Percentiles rank a stretch among this genome's conserved stretches.
Evolutionary conservation across 441 rosid genomes (phyloP).

Genomic region (Mallotus repandus): DNA sequence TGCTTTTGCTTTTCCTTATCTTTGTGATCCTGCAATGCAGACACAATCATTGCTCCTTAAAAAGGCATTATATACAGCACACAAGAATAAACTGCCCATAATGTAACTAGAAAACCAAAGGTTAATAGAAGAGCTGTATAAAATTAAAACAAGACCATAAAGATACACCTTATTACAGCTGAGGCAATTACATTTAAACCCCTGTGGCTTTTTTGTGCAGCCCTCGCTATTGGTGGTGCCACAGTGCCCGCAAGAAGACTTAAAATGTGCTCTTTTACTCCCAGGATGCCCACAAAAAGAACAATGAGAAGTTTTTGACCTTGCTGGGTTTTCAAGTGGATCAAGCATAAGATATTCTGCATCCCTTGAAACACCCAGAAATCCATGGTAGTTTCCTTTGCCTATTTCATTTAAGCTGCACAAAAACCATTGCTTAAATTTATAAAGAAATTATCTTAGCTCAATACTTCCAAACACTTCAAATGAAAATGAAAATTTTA

Average conservation of each 20-base stretch:
- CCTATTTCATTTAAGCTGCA: conserved; percentile 66
- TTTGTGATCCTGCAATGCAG: conserved; percentile 42
- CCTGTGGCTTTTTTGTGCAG: conserved; percentile 55
- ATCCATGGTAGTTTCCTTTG: conserved; percentile 32
- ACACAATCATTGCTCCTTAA: conserved; percentile 9
- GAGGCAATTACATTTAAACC: conserved; percentile 66
- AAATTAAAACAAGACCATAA: conserved; percentile 1
- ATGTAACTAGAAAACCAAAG: background rate
- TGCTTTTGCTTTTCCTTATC: conserved; percentile 57
- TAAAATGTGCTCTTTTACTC: conserved; percentile 59
- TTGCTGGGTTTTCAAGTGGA: conserved; percentile 37
- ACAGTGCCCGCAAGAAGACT: conserved; percentile 64
- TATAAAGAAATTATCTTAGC: background rate
- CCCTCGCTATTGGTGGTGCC: conserved; percentile 34
- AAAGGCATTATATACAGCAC: conserved; percentile 1
- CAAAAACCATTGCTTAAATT: conserved; percentile 18
- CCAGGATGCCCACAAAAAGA: conserved; percentile 93
- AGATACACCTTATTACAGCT: conserved; percentile 52
- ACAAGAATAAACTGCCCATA: background rate
- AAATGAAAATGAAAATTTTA: conserved; percentile 1
- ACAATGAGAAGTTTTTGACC: conserved; percentile 61
- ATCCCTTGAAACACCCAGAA: conserved; percentile 32
- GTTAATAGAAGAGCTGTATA: background rate
- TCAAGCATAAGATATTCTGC: conserved; percentile 28
- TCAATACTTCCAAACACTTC: conserved; percentile 3